These are phyloP conservation scores for Castanea sativa DNA, from an alignment of 306 rosid species.

Conservation along the genomic window DNA sequence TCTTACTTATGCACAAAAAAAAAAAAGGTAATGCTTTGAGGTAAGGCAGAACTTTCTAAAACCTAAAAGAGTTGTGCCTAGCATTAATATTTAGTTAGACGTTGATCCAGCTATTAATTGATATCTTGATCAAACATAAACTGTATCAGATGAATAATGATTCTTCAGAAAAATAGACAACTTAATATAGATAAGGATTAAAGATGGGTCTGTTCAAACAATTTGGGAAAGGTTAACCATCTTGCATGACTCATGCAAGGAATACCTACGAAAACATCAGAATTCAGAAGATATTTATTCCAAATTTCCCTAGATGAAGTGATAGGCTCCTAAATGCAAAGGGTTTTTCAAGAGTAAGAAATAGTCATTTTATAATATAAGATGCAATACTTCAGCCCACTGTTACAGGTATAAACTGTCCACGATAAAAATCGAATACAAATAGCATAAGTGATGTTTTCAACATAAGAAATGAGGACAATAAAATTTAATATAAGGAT, in stretches of 20 bases:
- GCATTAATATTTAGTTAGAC: neutral
- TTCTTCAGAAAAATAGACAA: neutral
- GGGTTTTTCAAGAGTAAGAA: neutral
- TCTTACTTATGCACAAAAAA: no score
- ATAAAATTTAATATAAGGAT: neutral
- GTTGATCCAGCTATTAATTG: neutral
- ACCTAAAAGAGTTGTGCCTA: neutral
- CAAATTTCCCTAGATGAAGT: neutral
- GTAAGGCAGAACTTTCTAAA: neutral
- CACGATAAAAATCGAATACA: neutral
- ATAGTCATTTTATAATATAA: neutral
- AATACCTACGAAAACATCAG: neutral
- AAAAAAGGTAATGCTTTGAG: no score
- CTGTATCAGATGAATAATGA: neutral
- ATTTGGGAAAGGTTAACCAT: neutral
- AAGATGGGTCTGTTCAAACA: neutral
- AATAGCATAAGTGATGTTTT: neutral
- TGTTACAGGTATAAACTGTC: neutral
- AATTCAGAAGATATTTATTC: neutral
- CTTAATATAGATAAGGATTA: neutral
- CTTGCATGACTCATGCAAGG: neutral
- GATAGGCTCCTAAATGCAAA: neutral
- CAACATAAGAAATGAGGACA: slow-evolving; percentile 9
- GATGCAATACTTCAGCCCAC: neutral
- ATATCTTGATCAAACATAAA: neutral